Percentiles rank a stretch among this genome's conserved stretches.
Conservation (phyloP, 1,284 basidiomycete species). For the Apiotrichum akiyoshidainum region DNA sequence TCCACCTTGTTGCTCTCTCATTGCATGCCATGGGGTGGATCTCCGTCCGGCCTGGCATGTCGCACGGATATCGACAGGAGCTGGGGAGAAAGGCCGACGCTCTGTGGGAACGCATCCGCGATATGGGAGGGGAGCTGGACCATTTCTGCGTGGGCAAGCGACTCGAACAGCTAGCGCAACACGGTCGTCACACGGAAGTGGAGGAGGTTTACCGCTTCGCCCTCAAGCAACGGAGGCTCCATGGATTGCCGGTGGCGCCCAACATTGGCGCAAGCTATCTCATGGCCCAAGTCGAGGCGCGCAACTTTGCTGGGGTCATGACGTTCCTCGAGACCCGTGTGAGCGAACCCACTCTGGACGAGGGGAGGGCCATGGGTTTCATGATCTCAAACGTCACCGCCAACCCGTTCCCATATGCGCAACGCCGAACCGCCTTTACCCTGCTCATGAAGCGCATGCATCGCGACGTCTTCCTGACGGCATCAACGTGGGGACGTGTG, state of each 20-base stretch:
- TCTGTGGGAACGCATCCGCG: no score
- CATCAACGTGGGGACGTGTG: background rate
- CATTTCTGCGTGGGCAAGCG: no score
- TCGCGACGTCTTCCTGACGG: background rate
- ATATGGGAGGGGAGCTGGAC: no score
- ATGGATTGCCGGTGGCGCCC: background rate
- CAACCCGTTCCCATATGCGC: background rate
- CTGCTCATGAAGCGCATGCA: background rate
- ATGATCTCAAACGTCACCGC: background rate
- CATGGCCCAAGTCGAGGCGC: background rate
- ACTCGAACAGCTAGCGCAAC: no score
- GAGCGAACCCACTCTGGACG: background rate
- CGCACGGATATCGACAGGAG: no score
- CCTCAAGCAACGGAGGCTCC: no score
- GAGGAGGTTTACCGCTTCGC: no score
- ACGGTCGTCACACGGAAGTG: no score
- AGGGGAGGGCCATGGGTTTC: background rate
- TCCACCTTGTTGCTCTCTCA: no score
- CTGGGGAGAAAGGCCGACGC: no score
- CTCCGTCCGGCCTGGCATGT: no score
- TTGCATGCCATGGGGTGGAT: no score
- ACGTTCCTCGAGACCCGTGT: background rate
- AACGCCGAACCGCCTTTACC: slow-evolving; percentile 4
- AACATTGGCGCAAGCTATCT: background rate
- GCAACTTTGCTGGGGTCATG: background rate